Evolutionary conservation across 2,329 filamentous ascomycete genomes (phyloP).

Genomic region (Aspergillus floridensis): DNA sequence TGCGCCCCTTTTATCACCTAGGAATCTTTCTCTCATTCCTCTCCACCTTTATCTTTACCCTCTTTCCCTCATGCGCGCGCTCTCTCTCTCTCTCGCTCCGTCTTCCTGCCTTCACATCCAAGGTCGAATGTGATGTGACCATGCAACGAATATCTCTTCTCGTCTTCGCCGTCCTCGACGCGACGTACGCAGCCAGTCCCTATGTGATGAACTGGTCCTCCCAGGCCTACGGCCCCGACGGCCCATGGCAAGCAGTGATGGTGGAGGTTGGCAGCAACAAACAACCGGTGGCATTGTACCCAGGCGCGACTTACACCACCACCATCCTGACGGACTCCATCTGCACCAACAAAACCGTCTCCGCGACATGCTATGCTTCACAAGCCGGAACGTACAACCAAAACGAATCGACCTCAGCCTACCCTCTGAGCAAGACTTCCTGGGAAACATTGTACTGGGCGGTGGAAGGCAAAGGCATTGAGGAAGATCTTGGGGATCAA

Average conservation of each 20-base stretch:
- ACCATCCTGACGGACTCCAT: slow-evolving; percentile 16
- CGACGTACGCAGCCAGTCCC: slow-evolving; percentile 8
- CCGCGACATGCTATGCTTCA: slow-evolving; percentile 16
- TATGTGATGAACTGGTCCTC: slow-evolving; percentile 19
- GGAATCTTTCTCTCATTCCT: background rate
- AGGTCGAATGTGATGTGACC: background rate
- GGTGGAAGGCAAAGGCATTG: slow-evolving; percentile 13
- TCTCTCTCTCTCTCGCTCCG: background rate
- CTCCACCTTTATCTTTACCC: background rate
- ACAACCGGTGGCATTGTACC: slow-evolving; percentile 20
- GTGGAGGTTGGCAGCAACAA: slow-evolving; percentile 16
- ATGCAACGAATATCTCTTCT: slow-evolving; percentile 4
- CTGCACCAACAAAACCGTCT: slow-evolving; percentile 17
- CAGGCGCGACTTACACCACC: slow-evolving; percentile 15
- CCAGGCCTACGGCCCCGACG: slow-evolving; percentile 23
- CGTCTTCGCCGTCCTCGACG: slow-evolving; percentile 1
- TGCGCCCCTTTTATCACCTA: background rate
- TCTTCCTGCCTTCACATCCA: background rate
- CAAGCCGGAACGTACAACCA: slow-evolving; percentile 15
- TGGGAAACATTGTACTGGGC: slow-evolving; percentile 17
- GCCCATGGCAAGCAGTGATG: slow-evolving; percentile 27
- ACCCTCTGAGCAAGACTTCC: slow-evolving; percentile 3
- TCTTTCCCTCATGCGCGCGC: no score
- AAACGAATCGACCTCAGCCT: slow-evolving; percentile 12
- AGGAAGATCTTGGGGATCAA: slow-evolving; percentile 11